Conservation (phyloP, 495 filamentous ascomycete genomes). For the Aspergillus biplanus region DNA sequence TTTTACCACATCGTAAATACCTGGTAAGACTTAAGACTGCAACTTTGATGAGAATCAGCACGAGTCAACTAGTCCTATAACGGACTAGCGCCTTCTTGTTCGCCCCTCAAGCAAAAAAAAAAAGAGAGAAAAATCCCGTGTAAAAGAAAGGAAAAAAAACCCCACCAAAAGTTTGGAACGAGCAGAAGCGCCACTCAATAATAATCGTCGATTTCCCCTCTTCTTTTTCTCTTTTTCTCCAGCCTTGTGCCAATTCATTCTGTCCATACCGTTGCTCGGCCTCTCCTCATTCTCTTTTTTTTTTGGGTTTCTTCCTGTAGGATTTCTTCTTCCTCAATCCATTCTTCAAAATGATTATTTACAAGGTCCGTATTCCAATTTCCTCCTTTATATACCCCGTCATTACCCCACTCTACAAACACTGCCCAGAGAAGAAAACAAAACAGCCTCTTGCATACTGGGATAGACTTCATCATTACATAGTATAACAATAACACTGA, state of each 20-base stretch:
- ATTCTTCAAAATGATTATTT: conserved; percentile 82
- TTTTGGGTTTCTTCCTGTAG: conserved; percentile 27
- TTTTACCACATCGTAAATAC: too few relatives aligned
- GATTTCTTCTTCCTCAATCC: conserved; percentile 27
- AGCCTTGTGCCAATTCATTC: conserved; percentile 21
- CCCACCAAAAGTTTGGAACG: conserved; percentile 25
- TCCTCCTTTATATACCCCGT: conserved; percentile 1
- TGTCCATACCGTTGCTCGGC: conserved; percentile 25
- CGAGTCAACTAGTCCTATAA: conserved; percentile 23
- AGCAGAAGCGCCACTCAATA: conserved; percentile 39
- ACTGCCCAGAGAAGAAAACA: not conserved
- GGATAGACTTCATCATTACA: too few relatives aligned
- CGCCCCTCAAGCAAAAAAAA: conserved; percentile 23
- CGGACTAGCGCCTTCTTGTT: conserved; percentile 26
- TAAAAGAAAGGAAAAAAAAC: conserved; percentile 37
- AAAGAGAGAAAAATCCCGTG: conserved; percentile 21
- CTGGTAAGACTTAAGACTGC: too few relatives aligned
- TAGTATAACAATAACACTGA: conserved; percentile 21
- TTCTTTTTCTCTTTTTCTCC: conserved; percentile 33
- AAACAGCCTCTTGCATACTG: too few relatives aligned
- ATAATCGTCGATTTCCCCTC: conserved; percentile 45
- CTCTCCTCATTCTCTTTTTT: conserved; percentile 37
- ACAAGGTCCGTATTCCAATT: conserved; percentile 61
- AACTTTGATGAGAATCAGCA: conserved; percentile 1
- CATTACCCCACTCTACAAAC: conserved; percentile 11